Evolutionary conservation across 345 rosid species (phyloP).

Genomic region (Arabidopsis thaliana): DNA sequence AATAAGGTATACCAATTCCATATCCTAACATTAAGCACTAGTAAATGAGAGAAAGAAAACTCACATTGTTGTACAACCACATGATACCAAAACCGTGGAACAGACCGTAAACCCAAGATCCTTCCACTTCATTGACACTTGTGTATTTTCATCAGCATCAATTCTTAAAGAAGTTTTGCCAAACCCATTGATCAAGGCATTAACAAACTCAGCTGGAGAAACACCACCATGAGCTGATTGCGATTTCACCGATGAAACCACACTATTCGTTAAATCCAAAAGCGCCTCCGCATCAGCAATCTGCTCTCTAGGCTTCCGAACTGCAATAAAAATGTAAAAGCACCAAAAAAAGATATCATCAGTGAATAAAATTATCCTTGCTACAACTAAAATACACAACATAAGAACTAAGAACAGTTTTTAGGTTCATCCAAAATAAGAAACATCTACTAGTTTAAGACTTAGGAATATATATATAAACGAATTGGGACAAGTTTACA

Average conservation of each 20-base stretch:
- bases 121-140: constrained; percentile 59
- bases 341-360: background rate
- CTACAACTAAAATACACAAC: background rate
- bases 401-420: too few relatives aligned
- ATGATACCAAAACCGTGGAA: constrained; percentile 49
- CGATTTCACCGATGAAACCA: constrained; percentile 68
- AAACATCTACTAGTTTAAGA: background rate
- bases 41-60: constrained; percentile 39
- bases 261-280: constrained; percentile 55
- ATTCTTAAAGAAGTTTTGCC: constrained; percentile 45
- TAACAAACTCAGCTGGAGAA: constrained; percentile 64
- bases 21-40: background rate
- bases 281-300: constrained; percentile 87
- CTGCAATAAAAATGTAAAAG: constrained; percentile 45
- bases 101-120: constrained; percentile 64
- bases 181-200: constrained; percentile 52
- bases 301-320: constrained; percentile 83
- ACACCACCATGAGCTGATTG: constrained; percentile 56
- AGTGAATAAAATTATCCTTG: background rate
- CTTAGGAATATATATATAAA: background rate
- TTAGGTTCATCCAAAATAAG: background rate
- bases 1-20: background rate
- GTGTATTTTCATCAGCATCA: constrained; percentile 48
- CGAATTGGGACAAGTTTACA: background rate
- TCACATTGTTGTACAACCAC: constrained; percentile 75